Conservation (phyloP, 2,329 filamentous ascomycete species). For the Chaetomium sp. region DNA sequence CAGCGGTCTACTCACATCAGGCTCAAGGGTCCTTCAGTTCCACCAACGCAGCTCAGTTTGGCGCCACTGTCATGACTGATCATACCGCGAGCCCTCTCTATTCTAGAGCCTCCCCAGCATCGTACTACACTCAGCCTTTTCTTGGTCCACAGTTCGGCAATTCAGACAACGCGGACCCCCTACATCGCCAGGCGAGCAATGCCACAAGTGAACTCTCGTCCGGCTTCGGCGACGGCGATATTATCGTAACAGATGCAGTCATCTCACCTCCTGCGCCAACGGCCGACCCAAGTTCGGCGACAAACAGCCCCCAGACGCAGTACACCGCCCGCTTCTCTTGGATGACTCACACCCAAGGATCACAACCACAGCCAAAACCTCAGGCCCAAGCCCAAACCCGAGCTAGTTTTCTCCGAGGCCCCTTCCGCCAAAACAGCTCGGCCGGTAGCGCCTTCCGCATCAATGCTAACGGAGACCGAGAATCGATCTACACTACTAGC, state of each 20-base stretch:
- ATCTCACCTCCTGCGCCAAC: constrained; percentile 23
- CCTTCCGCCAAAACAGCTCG: neutral
- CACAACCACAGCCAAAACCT: neutral
- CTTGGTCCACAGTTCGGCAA: constrained; percentile 32
- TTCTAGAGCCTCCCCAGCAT: constrained; percentile 30
- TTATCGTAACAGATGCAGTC: constrained; percentile 36
- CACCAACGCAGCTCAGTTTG: constrained; percentile 25
- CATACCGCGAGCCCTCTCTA: constrained; percentile 28
- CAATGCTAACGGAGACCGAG: constrained; percentile 31
- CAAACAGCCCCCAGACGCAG: constrained; percentile 8
- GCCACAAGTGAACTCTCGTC: constrained; percentile 50
- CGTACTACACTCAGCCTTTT: constrained; percentile 36
- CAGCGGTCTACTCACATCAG: constrained; percentile 18
- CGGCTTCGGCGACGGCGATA: constrained; percentile 57
- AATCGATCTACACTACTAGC: constrained; percentile 47
- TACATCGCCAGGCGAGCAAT: constrained; percentile 33
- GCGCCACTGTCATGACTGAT: constrained; percentile 11
- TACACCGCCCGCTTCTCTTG: constrained; percentile 31
- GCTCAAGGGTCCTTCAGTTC: constrained; percentile 25
- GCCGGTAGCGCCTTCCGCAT: neutral
- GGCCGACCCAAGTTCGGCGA: constrained; percentile 12
- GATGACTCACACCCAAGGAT: constrained; percentile 23
- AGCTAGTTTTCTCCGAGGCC: neutral
- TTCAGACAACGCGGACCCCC: constrained; percentile 28
- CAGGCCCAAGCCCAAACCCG: constrained; percentile 11